phyloP scores from a whole-genome alignment of 768 basidiomycete species.

The Heimioporus sp. region DNA sequence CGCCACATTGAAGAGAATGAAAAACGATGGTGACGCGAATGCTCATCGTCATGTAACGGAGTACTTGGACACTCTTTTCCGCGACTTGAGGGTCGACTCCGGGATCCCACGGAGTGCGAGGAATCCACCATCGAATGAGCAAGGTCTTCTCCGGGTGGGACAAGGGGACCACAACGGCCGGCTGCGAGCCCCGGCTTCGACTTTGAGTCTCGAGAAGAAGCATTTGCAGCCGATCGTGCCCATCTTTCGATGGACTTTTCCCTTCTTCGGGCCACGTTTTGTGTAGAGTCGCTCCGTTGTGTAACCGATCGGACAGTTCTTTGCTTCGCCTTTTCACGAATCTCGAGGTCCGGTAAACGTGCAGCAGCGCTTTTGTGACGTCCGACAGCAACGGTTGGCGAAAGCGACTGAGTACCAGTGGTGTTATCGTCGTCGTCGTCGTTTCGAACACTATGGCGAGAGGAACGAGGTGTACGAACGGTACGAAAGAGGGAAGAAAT shows the following conservation, averaged over 20 bases:
- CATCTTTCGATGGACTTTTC: conserved; percentile 34
- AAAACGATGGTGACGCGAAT: conserved; percentile 25
- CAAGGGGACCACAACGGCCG: conserved; percentile 29
- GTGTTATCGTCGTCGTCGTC: conserved; percentile 17
- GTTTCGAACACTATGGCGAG: conserved; percentile 10
- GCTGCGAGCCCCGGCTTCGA: conserved; percentile 10
- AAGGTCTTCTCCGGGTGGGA: conserved; percentile 16
- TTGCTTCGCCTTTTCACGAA: conserved; percentile 29
- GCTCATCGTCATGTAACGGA: conserved; percentile 22
- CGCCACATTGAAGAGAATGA: conserved; percentile 31
- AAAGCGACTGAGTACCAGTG: conserved; percentile 33
- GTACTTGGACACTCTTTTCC: conserved; percentile 19
- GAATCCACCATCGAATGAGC: conserved; percentile 7
- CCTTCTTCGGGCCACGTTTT: conserved; percentile 23
- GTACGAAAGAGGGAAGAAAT: conserved; percentile 52
- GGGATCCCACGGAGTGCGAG: conserved; percentile 22
- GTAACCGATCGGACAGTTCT: conserved; percentile 16
- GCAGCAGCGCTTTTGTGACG: conserved; percentile 26
- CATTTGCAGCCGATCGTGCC: conserved; percentile 27
- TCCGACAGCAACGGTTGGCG: conserved; percentile 17
- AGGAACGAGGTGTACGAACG: conserved; percentile 30
- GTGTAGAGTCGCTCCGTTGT: conserved; percentile 20
- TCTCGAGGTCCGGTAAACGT: conserved; percentile 12
- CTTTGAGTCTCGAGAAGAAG: conserved; percentile 16
- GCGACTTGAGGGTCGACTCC: conserved; percentile 26